Base-by-base conservation (phyloP, 805 yeast genomes). In the Zygotorulaspora florentina region DNA sequence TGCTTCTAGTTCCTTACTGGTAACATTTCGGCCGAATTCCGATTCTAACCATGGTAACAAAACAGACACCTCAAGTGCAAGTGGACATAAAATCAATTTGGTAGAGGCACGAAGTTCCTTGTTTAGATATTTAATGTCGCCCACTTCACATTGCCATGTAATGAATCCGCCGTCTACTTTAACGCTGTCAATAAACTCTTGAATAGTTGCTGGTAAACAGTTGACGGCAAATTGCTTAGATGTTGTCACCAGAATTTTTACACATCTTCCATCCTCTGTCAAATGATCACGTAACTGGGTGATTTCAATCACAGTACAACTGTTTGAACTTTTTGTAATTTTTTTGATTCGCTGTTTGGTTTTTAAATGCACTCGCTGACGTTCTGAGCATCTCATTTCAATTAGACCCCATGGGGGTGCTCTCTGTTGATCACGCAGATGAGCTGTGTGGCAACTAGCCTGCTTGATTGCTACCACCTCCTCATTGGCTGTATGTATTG, bases 1-100 rank as follows among this genome's bases (percentile, higher is more conserved):
- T 20, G 46, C 47, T 13, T 40, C 42, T 6, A 49, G 23, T 25
- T 39, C 42, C 7, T 36, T 29, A 3, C 11, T 3, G 3, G 46
- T 18, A 10, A 49, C 35, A 2, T 35, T 43, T 12, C 42, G 15
- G 1, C 26, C 3, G 23, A 39, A 35, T 6, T 28, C 12, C 7
- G 35, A 13, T 9, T 39, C 43, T 15, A 46, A 13, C 45, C 48
- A 43, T 28, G 50, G 42, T 17, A n/a, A 34, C 34, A 46, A 16
- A 7, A 43, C 43, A 4, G 47, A 44, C 3, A 20, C 33, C 39
- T 48, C 52, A 2, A 39, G 10, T 3, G 36, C 12, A 3, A 48
- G 20, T 12, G 46, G 47, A 25, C 28, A 23, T 9, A 37, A 13
- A 4, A 34, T 11, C 42, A 45, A 10, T 9, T 13, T 41, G 7